phyloP scores from a whole-genome alignment of 768 basidiomycete species.

The Trametopsis cervina region DNA sequence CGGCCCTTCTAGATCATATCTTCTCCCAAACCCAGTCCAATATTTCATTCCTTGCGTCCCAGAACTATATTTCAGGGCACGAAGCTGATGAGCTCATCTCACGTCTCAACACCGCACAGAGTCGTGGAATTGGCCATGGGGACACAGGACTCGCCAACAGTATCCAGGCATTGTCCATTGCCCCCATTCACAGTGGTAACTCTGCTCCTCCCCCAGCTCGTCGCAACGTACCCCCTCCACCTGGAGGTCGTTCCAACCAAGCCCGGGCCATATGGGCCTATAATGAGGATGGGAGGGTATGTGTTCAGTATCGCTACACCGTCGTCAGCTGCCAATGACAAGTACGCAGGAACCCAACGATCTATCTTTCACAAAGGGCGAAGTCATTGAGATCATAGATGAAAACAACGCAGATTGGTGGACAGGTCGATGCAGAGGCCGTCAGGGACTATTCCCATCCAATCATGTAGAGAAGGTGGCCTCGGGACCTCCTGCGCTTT shows the following conservation, averaged over 20 bases:
- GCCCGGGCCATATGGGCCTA: conserved; percentile 64
- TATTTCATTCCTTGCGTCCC: conserved; percentile 36
- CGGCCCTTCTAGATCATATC: conserved; percentile 51
- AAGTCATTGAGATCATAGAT: conserved; percentile 69
- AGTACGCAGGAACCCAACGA: conserved; percentile 66
- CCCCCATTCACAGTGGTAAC: conserved; percentile 3
- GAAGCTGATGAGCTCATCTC: conserved; percentile 34
- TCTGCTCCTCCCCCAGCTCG: conserved; percentile 12
- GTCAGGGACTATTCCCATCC: conserved; percentile 72
- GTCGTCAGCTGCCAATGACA: not conserved
- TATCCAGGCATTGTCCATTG: conserved; percentile 15
- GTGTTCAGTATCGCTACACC: conserved; percentile 14
- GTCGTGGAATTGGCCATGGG: not conserved
- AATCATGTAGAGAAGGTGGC: conserved; percentile 61
- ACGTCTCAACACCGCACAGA: conserved; percentile 27
- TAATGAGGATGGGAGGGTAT: conserved; percentile 49
- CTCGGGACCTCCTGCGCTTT: conserved; percentile 15
- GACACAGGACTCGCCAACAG: conserved; percentile 10
- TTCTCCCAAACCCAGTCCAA: conserved; percentile 41
- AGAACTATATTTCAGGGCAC: conserved; percentile 33
- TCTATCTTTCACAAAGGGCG: conserved; percentile 68
- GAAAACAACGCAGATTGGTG: conserved; percentile 89
- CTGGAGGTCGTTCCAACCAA: conserved; percentile 19
- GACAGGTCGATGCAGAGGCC: conserved; percentile 59
- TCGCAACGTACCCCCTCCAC: conserved; percentile 15